Evolutionary conservation across 2,329 filamentous ascomycete genomes (phyloP), one percentile per base, ranked within the genome.

Genomic region (Knufia fluminis): DNA sequence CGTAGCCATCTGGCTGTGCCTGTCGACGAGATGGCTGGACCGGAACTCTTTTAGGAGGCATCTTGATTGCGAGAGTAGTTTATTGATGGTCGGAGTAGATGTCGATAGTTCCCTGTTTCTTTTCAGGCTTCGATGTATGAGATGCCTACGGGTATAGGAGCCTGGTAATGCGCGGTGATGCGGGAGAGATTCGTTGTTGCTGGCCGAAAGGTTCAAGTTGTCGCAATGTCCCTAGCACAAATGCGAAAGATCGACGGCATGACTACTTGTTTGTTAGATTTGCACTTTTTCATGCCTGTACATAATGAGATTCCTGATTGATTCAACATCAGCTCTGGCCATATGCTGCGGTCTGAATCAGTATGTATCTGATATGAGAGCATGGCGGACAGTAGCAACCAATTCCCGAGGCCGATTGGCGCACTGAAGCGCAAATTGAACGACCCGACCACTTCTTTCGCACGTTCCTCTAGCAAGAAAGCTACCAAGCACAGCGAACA

Each of bases 11-110:
- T 48, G 69, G 63, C 54, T 68, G 64, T 57, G 64, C 63, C 50
- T 62, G 64, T 44, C 64, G 61, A 45, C 58, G 57, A 43, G 68
- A 66, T 58, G 69, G 69, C 58, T 79, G 73, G 59, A 78, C 71
- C 52, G 71, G 64, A 54, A 74, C 61, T 54, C 80, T 70, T 69
- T 80, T 83, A 58, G 81, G 79, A 64, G 80, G 69, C 83, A 86
- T 86, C 55, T 50, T 71, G 42, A 17, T 32, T 4, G 7, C 14
- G 40, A 20, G 19, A 3, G n/a, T 40, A 3, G 7, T 31, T 14
- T 31, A 7, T 7, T 7, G 14, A 31, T 31, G 28, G 28, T 31
- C 17, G 35, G 16, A 38, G 10, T 10, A 8, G 22, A 17, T 41
- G 10, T 22, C n/a, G 20, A 26, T 26, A 6, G 26, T 28, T 12